phyloP scores from a whole-genome alignment of 106 monocot genomes.

The Apostasia shenzhenica region DNA sequence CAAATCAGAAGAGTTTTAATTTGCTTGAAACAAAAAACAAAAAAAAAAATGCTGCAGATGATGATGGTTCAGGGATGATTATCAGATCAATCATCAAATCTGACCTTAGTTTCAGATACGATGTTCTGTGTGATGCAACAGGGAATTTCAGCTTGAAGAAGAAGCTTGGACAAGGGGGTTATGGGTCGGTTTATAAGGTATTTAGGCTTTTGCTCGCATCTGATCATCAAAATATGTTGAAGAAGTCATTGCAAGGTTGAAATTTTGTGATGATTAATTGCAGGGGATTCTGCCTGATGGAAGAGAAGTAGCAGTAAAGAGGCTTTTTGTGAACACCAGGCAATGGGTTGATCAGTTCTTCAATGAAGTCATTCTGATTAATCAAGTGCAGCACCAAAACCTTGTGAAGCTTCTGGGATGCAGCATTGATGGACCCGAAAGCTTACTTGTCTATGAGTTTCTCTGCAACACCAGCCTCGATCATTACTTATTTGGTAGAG shows the following conservation, averaged over 20 bases:
- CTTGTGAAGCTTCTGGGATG: slow-evolving; percentile 55
- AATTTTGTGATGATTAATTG: not conserved
- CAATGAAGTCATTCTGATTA: too few relatives aligned
- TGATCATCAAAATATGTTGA: too few relatives aligned
- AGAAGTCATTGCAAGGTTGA: too few relatives aligned
- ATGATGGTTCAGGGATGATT: slow-evolving; percentile 27
- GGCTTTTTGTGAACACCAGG: slow-evolving; percentile 42
- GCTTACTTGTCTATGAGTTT: slow-evolving; percentile 55
- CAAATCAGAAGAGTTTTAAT: too few relatives aligned
- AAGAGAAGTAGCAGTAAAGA: slow-evolving; percentile 52
- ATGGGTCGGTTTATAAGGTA: slow-evolving; percentile 69
- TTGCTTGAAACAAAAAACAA: too few relatives aligned
- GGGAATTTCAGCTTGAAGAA: slow-evolving; percentile 40
- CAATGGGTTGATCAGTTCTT: slow-evolving; percentile 8
- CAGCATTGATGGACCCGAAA: slow-evolving; percentile 53
- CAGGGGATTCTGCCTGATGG: slow-evolving; percentile 57
- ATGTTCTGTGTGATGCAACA: slow-evolving; percentile 39
- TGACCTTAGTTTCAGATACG: slow-evolving; percentile 39
- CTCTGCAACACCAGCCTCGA: slow-evolving; percentile 61
- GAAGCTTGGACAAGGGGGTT: slow-evolving; percentile 64
- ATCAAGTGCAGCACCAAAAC: slow-evolving; percentile 23
- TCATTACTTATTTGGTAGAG: slow-evolving; percentile 38
- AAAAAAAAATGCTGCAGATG: slow-evolving; percentile 6
- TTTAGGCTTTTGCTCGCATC: too few relatives aligned
- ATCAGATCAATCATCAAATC: slow-evolving; percentile 36